phyloP scores from a whole-genome alignment of 306 rosid genomes.

The Biancaea sappan region DNA sequence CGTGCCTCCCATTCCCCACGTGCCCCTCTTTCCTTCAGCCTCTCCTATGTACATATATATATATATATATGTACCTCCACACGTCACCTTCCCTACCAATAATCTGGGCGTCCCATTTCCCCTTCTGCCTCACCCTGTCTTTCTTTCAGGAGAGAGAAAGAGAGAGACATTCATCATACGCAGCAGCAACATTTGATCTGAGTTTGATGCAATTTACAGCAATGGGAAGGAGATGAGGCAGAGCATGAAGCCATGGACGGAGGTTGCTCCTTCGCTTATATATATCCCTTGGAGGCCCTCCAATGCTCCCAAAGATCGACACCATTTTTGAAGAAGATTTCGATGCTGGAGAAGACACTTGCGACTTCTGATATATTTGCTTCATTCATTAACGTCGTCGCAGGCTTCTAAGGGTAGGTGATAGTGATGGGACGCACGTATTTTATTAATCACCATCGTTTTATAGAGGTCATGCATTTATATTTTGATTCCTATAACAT shows the following conservation, averaged over 20 bases:
- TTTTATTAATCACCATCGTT: background rate
- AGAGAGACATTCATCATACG: background rate
- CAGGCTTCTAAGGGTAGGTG: background rate
- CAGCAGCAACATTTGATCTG: background rate
- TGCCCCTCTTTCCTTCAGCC: background rate
- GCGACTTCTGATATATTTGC: background rate
- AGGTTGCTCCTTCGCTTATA: conserved; percentile 43
- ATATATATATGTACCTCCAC: background rate
- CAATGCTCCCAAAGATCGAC: conserved; percentile 37
- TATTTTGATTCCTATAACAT: background rate
- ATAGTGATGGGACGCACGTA: background rate
- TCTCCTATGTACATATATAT: too few relatives aligned
- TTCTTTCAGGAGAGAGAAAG: background rate
- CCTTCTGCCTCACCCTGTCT: background rate
- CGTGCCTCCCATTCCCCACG: background rate
- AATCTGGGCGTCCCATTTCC: background rate
- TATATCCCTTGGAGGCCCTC: conserved; percentile 40
- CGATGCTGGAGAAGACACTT: background rate
- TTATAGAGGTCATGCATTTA: background rate
- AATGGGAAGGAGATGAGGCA: conserved; percentile 30
- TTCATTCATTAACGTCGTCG: too few relatives aligned
- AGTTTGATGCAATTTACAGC: background rate
- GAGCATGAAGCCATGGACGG: conserved; percentile 38
- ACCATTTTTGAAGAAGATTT: conserved; percentile 43
- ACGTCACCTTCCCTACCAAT: background rate